phyloP scores from a whole-genome alignment of 108 stramenopile genomes.

The Nannochloropsis gaditana region DNA sequence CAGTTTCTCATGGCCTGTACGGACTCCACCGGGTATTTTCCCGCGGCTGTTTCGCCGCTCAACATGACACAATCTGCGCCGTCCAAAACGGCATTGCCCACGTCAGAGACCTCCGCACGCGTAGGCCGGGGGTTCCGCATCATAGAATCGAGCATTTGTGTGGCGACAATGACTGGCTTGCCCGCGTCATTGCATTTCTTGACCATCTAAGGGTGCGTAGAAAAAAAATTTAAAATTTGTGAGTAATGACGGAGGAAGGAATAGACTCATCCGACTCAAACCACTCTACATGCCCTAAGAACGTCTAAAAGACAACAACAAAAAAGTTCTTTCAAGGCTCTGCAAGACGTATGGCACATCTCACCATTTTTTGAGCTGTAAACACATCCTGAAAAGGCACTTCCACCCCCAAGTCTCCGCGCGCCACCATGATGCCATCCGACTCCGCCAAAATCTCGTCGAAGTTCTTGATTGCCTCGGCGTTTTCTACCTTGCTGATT shows the following conservation, averaged over 20 bases:
- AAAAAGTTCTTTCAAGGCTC: no score
- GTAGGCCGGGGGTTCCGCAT: conserved; percentile 56
- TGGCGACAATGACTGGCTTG: conserved; percentile 59
- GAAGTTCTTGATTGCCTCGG: conserved; percentile 44
- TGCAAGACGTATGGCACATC: neutral
- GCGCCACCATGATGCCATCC: conserved; percentile 44
- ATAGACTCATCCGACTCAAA: no score
- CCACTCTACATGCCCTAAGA: no score
- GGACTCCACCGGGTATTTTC: conserved; percentile 23
- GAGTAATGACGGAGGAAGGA: no score
- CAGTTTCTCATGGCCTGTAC: conserved; percentile 18
- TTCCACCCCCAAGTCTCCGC: conserved; percentile 36
- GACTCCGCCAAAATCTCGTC: conserved; percentile 28
- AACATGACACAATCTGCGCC: conserved; percentile 33
- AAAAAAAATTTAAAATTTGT: neutral
- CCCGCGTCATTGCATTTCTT: conserved; percentile 22
- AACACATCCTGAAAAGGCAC: conserved; percentile 6
- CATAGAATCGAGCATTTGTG: conserved; percentile 67
- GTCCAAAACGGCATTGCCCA: conserved; percentile 33
- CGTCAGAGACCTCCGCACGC: conserved; percentile 47
- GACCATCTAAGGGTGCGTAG: conserved; percentile 38
- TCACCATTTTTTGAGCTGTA: neutral
- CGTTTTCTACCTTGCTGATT: conserved; percentile 74
- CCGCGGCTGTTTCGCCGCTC: conserved; percentile 25
- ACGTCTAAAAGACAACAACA: no score